phyloP scores from a whole-genome alignment of 1,284 basidiomycete genomes.

The Fomitopsis betulina region DNA sequence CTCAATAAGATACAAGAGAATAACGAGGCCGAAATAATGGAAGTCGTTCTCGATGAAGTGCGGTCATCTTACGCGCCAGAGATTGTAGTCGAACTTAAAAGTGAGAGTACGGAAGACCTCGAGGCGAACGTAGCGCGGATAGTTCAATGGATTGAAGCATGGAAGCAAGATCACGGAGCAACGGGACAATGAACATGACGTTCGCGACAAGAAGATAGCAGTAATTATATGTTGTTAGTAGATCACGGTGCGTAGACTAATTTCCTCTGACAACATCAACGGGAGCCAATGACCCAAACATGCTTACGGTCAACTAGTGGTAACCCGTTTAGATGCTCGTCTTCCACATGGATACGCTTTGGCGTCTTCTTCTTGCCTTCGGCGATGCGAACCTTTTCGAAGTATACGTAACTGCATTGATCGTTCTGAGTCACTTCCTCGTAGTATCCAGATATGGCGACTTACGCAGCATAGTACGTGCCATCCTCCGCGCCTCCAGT shows the following conservation, averaged over 20 bases:
- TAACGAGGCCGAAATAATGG: constrained; percentile 98
- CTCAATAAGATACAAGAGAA: constrained; percentile 97
- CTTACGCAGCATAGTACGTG: constrained; percentile 42
- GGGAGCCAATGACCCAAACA: constrained; percentile 21
- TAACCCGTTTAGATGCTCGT: constrained; percentile 25
- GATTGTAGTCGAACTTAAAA: constrained; percentile 84
- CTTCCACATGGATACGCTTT: constrained; percentile 34
- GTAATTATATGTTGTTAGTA: not conserved
- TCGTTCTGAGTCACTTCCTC: no score
- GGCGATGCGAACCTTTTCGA: constrained; percentile 42
- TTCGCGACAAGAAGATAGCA: not conserved
- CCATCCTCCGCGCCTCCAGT: constrained; percentile 38
- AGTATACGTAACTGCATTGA: constrained; percentile 38
- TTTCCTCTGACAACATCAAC: not conserved
- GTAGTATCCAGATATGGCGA: not conserved
- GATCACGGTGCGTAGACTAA: not conserved
- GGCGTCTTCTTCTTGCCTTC: constrained; percentile 45
- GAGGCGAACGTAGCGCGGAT: constrained; percentile 86
- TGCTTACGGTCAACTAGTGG: constrained; percentile 27
- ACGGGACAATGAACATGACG: constrained; percentile 7
- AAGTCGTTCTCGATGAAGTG: constrained; percentile 88
- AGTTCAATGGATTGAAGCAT: constrained; percentile 79
- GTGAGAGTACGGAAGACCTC: constrained; percentile 78
- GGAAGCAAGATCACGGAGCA: constrained; percentile 53
- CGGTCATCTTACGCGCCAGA: constrained; percentile 79